Evolutionary conservation across 1,284 basidiomycete species (phyloP), one percentile per base, ranked within the genome.

Genomic region (Fomitopsis schrenkii): DNA sequence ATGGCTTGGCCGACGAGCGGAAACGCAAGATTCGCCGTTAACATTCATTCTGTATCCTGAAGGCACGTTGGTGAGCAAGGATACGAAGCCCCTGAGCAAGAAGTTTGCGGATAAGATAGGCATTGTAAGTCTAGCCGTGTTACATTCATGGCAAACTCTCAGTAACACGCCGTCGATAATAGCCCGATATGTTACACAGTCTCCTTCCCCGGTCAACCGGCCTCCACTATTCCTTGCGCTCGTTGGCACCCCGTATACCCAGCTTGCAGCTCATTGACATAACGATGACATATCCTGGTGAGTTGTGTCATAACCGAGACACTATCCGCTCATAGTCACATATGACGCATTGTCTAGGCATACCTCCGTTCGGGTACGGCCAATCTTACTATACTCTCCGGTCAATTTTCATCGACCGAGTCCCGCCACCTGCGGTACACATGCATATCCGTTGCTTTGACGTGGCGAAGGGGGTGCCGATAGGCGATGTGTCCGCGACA

Each of bases 121-220:
- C 14, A 86, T 94, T 64, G 93, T 93, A 70, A 77, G 46, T 61
- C 40, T 52, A 22, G 57, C 48, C 65, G 55, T 26, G 41, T 36
- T 48, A 55, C 44, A 58, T 14, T 22, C 8, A 45, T 57, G 17
- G 3, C 17, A 15, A 28, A 33, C 28, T 12, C n/a, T 28, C 55
- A 46, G 26, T 44, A 54, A 36, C 26, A 46, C 33, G 35, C 40
- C 44, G 58, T 61, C 26, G 61, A 58, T 33, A 40, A 28, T 68
- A 97, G 93, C 74, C 84, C 38, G 94, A 98, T 72, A 84, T 94
- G 76, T 78, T 76, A 52, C 88, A 97, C 70, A 75, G 85, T 17
- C 82, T 99, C 7, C 83, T 98, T 54, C 97, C 97, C 0, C 85
- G 96, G 54, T 93, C 95, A 30, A 97, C 94, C 0, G 97, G 97